Conservation (phyloP, 495 filamentous ascomycete genomes). For the Talaromyces stipitatus region DNA sequence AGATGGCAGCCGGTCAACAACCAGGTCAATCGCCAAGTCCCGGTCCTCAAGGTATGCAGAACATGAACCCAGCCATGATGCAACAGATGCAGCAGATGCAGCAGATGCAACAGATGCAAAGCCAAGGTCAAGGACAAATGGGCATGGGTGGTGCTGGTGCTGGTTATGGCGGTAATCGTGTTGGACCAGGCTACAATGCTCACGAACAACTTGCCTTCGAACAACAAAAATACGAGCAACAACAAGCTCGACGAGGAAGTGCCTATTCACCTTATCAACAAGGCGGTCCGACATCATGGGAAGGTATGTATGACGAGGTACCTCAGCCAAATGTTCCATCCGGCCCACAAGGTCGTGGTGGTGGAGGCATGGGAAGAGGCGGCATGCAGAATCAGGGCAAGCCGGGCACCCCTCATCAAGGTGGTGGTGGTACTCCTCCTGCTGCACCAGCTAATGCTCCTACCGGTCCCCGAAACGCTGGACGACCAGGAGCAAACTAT, state of each 20-base stretch:
- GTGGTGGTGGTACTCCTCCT: slow-evolving; percentile 37
- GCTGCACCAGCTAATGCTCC: slow-evolving; percentile 90
- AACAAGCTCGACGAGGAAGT: slow-evolving; percentile 46
- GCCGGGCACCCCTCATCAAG: slow-evolving; percentile 20
- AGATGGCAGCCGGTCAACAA: slow-evolving; percentile 44
- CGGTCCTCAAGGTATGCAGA: slow-evolving; percentile 32
- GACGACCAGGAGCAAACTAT: slow-evolving; percentile 89
- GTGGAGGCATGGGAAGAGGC: slow-evolving; percentile 47
- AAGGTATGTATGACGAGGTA: slow-evolving; percentile 99
- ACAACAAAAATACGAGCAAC: slow-evolving; percentile 80
- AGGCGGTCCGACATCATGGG: slow-evolving; percentile 75
- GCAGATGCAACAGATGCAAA: slow-evolving; percentile 51
- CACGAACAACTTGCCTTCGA: slow-evolving; percentile 77
- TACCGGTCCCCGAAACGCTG: slow-evolving; percentile 93
- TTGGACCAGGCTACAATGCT: slow-evolving; percentile 56
- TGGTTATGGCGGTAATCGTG: slow-evolving; percentile 23
- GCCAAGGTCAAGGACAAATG: slow-evolving; percentile 20
- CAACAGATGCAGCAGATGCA: slow-evolving; percentile 73
- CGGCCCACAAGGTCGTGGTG: slow-evolving; percentile 44
- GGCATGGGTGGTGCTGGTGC: background rate
- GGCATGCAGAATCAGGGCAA: slow-evolving; percentile 17
- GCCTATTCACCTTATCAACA: slow-evolving; percentile 44
- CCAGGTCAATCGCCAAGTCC: slow-evolving; percentile 37
- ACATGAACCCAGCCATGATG: slow-evolving; percentile 59
- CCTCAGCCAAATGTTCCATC: slow-evolving; percentile 69